A percentile compares a stretch with the other conserved stretches of the same genome.
These are phyloP conservation scores for Neopestalotiopsis clavispora DNA, from an alignment of 2,329 filamentous ascomycete species.

Conservation along the genomic window DNA sequence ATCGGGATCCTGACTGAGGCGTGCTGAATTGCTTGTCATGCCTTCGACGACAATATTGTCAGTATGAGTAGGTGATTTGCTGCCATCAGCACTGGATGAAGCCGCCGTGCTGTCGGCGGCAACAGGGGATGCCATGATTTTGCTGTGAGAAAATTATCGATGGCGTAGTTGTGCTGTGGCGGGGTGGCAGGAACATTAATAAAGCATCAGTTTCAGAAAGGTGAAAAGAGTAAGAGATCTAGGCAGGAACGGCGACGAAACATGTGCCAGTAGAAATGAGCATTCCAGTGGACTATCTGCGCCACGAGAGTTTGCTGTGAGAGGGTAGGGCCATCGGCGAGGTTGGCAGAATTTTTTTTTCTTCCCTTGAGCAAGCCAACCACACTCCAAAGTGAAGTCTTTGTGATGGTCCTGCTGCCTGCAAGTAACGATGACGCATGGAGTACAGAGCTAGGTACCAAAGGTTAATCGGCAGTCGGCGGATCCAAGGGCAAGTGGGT, in stretches of 20 bases:
- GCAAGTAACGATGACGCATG: slow-evolving; percentile 4
- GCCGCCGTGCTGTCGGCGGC: background rate
- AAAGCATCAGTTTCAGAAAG: background rate
- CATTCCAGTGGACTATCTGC: background rate
- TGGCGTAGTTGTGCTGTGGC: background rate
- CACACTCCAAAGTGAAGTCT: background rate
- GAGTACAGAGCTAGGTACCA: background rate
- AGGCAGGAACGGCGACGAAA: background rate
- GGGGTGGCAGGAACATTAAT: background rate
- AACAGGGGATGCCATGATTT: background rate
- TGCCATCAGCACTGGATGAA: no score
- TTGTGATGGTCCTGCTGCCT: slow-evolving; percentile 8
- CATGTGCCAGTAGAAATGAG: background rate
- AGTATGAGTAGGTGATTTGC: no score
- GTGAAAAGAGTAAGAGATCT: background rate
- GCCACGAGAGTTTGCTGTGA: no score
- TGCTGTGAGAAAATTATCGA: background rate
- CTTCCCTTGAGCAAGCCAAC: background rate
- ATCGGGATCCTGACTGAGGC: background rate
- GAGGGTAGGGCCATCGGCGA: no score
- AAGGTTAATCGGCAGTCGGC: background rate
- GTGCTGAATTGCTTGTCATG: background rate
- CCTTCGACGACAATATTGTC: background rate
- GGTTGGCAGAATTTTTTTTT: no score
- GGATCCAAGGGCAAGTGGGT: background rate